Evolutionary conservation across 1,284 basidiomycete species (phyloP), one percentile per base, ranked within the genome.

Genomic region (Ustilago loliicola): DNA sequence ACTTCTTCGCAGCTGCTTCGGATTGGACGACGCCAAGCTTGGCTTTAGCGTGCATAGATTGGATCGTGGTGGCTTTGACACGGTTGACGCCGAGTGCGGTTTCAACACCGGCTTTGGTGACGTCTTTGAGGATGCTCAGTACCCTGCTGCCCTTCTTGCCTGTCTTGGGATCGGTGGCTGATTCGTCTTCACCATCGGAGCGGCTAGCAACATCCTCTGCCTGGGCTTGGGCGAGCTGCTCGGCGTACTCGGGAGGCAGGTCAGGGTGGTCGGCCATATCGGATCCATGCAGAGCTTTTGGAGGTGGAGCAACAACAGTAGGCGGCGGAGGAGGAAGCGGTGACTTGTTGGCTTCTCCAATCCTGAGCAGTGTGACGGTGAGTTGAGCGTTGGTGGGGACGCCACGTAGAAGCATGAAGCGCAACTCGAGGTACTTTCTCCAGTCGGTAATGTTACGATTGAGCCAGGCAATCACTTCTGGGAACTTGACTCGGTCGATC

Each of bases 311-410:
- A 6, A 80, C 80, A 1, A 80, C 77, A 2, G 86, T 45, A 0
- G 83, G 75, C 15, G 88, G 88, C 8, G 89, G 88, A 1, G 88
- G 88, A 1, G 89, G 89, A 4, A 90, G 78, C 0, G 89, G 89
- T 0, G 87, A 80, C 61, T 88, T 87, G 40, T 85, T 84, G 0
- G 85, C 86, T 74, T 90, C 89, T 7, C 87, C 88, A 30, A 90
- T 87, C 17, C 90, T 87, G 3, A 90, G 83, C 32, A 90, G 80
- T 34, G 90, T 89, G 4, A 90, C 83, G 0, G 89, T 89, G 45
- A 90, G 87, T 73, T 91, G 90, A 5, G 89, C 89, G 72, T 91
- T 89, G 53, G 90, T 91, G 3, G 90, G 90, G 0, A 90, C 89
- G 11, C 89, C 87, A 25, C 86, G 88, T 19, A 90, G 82, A 42